Conservation (phyloP, 768 basidiomycete species). For the Mycena kentingensis region DNA sequence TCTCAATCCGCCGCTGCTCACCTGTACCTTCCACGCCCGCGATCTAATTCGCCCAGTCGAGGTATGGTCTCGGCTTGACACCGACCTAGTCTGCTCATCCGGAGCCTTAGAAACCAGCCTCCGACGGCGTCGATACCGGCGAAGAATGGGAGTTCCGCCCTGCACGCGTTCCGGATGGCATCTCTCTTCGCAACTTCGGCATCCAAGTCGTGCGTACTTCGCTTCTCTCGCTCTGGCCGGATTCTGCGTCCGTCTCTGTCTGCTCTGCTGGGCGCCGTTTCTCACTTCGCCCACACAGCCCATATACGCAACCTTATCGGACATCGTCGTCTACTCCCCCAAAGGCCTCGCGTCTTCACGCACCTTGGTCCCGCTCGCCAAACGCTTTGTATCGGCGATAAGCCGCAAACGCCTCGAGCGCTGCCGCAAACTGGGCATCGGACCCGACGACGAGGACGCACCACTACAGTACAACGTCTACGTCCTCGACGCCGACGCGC, state of each 20-base stretch:
- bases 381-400: constrained; percentile 65
- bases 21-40: constrained; percentile 52
- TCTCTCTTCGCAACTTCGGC: no score
- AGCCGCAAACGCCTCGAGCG: constrained; percentile 58
- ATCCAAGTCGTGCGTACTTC: no score
- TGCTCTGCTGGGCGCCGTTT: constrained; percentile 6
- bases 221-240: constrained; percentile 89
- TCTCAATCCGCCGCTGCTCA: constrained; percentile 41
- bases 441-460: constrained; percentile 21
- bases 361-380: constrained; percentile 60
- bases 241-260: constrained; percentile 48
- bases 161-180: constrained; percentile 75
- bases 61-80: not conserved
- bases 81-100: no score
- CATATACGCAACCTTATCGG: no score
- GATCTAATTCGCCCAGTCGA: constrained; percentile 40
- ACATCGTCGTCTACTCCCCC: constrained; percentile 86
- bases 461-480: constrained; percentile 73
- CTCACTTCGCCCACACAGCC: constrained; percentile 64
- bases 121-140: no score
- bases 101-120: no score
- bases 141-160: constrained; percentile 66
- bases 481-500: no score
- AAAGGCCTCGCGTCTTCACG: constrained; percentile 54
- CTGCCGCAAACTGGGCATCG: constrained; percentile 14